Evolutionary conservation across 495 filamentous ascomycete genomes (phyloP).

Genomic region (Lindgomyces ingoldianus): DNA sequence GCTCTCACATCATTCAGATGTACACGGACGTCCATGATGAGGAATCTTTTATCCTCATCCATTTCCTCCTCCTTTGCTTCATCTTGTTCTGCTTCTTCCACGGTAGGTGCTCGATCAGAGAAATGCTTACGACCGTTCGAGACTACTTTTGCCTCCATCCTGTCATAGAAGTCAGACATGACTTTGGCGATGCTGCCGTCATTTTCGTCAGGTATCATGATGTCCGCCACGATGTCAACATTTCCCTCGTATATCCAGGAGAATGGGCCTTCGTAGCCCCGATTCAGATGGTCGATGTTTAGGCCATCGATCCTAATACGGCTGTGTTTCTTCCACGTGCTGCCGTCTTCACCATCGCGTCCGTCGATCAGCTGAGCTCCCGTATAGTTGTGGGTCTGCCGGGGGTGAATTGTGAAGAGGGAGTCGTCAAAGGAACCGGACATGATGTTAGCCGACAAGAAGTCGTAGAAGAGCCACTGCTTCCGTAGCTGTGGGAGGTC

Average conservation of each 20-base stretch:
- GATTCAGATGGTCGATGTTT: slow-evolving; percentile 93
- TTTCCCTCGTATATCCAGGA: slow-evolving; percentile 96
- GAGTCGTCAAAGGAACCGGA: slow-evolving; percentile 94
- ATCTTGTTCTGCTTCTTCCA: slow-evolving; percentile 24
- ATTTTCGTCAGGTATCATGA: slow-evolving; percentile 85
- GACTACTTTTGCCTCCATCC: slow-evolving; percentile 86
- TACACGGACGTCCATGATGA: slow-evolving; percentile 86
- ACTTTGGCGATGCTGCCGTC: slow-evolving; percentile 88
- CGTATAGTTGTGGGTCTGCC: slow-evolving; percentile 74
- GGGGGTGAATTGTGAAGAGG: slow-evolving; percentile 93
- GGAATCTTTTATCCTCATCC: slow-evolving; percentile 63
- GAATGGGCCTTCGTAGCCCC: slow-evolving; percentile 90
- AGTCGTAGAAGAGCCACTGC: slow-evolving; percentile 97
- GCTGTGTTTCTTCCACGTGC: slow-evolving; percentile 88
- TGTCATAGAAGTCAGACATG: slow-evolving; percentile 90
- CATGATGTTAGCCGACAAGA: slow-evolving; percentile 91
- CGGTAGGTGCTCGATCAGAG: slow-evolving; percentile 18
- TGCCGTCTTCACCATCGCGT: slow-evolving; percentile 53
- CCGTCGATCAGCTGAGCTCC: slow-evolving; percentile 58
- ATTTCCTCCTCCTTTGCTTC: neutral
- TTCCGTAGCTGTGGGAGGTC: slow-evolving; percentile 90
- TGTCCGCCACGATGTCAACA: slow-evolving; percentile 93
- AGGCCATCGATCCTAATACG: slow-evolving; percentile 88
- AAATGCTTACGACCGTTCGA: slow-evolving; percentile 43
- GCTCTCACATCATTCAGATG: slow-evolving; percentile 91